Conservation (phyloP, 1,284 basidiomycete genomes). For the Pseudomicrostroma phylloplanum region DNA sequence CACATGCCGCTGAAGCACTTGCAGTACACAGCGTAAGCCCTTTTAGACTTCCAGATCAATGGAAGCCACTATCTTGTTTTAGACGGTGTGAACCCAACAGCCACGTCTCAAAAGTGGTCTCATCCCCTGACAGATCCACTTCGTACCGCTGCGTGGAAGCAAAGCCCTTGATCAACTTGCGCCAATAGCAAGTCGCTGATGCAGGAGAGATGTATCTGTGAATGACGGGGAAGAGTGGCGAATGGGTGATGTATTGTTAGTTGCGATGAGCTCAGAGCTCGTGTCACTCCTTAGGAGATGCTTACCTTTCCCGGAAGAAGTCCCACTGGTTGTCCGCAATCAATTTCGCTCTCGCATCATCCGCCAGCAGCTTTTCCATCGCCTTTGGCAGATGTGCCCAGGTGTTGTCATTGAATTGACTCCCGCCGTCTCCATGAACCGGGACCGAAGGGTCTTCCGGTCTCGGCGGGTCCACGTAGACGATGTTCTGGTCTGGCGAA, state of each 20-base stretch:
- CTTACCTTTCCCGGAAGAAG: conserved; percentile 32
- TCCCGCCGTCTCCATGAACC: conserved; percentile 26
- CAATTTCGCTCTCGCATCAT: conserved; percentile 30
- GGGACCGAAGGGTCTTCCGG: conserved; percentile 14
- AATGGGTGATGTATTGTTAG: background rate
- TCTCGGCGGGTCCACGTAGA: conserved; percentile 31
- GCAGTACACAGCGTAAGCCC: no score
- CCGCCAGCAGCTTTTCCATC: conserved; percentile 31
- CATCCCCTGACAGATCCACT: conserved; percentile 30
- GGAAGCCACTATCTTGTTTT: background rate
- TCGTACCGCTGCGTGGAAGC: conserved; percentile 25
- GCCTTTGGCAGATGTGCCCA: conserved; percentile 40
- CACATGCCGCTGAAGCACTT: no score
- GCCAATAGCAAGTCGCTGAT: conserved; percentile 38
- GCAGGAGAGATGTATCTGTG: conserved; percentile 29
- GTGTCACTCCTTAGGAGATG: no score
- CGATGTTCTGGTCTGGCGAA: conserved; percentile 46
- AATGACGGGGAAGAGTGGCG: background rate
- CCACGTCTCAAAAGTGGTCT: conserved; percentile 39
- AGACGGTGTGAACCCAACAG: background rate
- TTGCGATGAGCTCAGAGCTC: conserved; percentile 3
- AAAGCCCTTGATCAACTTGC: conserved; percentile 31
- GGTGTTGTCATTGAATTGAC: conserved; percentile 19
- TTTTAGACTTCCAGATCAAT: background rate
- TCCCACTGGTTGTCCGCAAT: conserved; percentile 43